Percentiles rank a stretch among this genome's conserved stretches.
Evolutionary conservation across 257 asterid genomes (phyloP).

Genomic region (Rubia yunnanensis): DNA sequence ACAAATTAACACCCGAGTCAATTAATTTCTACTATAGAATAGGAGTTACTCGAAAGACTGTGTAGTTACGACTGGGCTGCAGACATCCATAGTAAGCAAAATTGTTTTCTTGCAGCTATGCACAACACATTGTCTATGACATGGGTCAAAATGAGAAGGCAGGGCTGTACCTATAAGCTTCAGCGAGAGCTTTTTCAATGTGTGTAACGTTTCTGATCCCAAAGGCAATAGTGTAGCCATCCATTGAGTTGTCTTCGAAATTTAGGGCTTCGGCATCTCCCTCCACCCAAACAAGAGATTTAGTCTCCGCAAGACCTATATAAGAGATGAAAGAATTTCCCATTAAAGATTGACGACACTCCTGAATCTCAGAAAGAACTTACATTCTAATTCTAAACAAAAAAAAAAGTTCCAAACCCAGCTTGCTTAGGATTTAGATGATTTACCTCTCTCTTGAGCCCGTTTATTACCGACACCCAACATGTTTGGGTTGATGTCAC

Average conservation of each 20-base stretch:
- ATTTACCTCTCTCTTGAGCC: slow-evolving; percentile 69
- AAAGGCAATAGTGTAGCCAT: slow-evolving; percentile 93
- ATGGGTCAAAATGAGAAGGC: neutral
- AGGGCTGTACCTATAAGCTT: slow-evolving; percentile 66
- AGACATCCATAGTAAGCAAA: neutral
- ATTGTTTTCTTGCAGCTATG: neutral
- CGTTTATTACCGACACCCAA: slow-evolving; percentile 73
- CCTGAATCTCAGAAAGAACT: neutral
- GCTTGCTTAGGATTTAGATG: neutral
- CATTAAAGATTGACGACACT: neutral
- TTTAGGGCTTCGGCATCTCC: slow-evolving; percentile 89
- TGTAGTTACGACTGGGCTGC: neutral
- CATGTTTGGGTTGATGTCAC: slow-evolving; percentile 92
- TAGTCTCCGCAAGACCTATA: slow-evolving; percentile 49
- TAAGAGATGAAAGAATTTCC: slow-evolving; percentile 3
- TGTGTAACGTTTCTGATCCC: slow-evolving; percentile 95
- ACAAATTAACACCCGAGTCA: too few relatives aligned
- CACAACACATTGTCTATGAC: neutral
- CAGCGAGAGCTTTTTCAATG: slow-evolving; percentile 79
- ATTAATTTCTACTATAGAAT: neutral
- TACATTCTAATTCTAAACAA: too few relatives aligned
- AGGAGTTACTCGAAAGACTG: neutral
- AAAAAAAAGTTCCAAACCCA: neutral
- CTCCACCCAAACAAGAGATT: slow-evolving; percentile 82
- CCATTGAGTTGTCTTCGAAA: slow-evolving; percentile 72